Base-by-base conservation (phyloP, 169 alveolate genomes). In the Theileria orientalis region DNA sequence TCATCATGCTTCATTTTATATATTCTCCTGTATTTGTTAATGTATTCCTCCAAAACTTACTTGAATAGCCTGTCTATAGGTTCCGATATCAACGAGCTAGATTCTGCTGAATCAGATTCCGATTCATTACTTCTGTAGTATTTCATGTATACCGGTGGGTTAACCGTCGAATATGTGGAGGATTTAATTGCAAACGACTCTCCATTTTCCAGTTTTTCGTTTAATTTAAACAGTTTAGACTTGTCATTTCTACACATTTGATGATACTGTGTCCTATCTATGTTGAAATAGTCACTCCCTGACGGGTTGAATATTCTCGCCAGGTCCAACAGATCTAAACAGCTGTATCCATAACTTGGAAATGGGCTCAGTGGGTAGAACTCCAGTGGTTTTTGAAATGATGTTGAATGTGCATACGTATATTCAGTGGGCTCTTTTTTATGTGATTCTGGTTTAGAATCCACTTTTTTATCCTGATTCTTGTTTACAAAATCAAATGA, bases 91-190 rank as follows among this genome's bases (percentile, higher is more conserved):
- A 82, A 56, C n/a, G 71, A 68, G 9, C 47, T 40, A 5, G 35
- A 30, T 3, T 56, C 62, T 8, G 3, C 21, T 2, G 16, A 59
- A 3, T 41, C 32, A 32, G 27, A 21, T 13, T 40, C 52, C 8
- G 29, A 2, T 0, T 79, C 41, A 46, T 60, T 51, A 3, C 51
- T 41, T 30, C 46, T 29, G 51, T 70, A 79, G 70, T 33, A 61
- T 19, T 68, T 73, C 40, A 79, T 41, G 61, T 79, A 79, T 3
- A 79, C 51, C 3, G 87, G 87, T n/a, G 83, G 83, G 59, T 79
- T 46, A 1, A 68, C 69, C 37, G 33, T 29, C 42, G 52, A 21
- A 64, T 60, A 70, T 3, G 83, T 61, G 11, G 77, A 32, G 2
- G 87, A 41, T 74, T 60, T 69, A 7, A 79, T 21, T 3, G 87